Evolutionary conservation across 1,284 basidiomycete species (phyloP).

Genomic region (Papiliotrema flavescens): DNA sequence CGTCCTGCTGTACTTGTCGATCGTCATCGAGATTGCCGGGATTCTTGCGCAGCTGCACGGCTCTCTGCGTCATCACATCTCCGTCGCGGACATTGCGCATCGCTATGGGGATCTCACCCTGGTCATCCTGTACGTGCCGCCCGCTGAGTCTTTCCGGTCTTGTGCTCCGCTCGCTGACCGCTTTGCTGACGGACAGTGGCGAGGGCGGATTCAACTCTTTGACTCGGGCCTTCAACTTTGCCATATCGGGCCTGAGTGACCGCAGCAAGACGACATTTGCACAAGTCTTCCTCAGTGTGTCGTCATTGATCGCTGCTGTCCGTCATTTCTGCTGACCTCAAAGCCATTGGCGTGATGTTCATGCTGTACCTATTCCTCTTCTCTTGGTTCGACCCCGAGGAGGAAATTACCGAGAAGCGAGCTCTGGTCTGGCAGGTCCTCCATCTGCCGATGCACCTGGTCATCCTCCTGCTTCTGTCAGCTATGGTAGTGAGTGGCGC

Average conservation of each 20-base stretch:
- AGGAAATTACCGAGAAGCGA: slow-evolving; percentile 7
- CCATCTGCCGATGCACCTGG: slow-evolving; percentile 29
- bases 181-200: slow-evolving; percentile 13
- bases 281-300: slow-evolving; percentile 24
- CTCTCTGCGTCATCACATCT: neutral
- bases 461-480: slow-evolving; percentile 20
- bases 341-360: slow-evolving; percentile 28
- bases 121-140: slow-evolving; percentile 33
- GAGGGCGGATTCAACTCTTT: slow-evolving; percentile 28
- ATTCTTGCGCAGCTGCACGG: slow-evolving; percentile 1
- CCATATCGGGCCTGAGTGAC: slow-evolving; percentile 21
- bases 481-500: slow-evolving; percentile 20
- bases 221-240: slow-evolving; percentile 19
- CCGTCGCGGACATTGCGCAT: slow-evolving; percentile 4
- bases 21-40: slow-evolving; percentile 18
- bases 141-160: no score
- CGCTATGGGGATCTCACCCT: slow-evolving; percentile 33
- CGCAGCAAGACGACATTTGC: slow-evolving; percentile 16
- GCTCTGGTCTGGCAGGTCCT: slow-evolving; percentile 23
- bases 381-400: slow-evolving; percentile 16
- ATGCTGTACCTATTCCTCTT: slow-evolving; percentile 31
- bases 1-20: slow-evolving; percentile 24
- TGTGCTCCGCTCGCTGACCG: no score
- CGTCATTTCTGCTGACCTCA: neutral
- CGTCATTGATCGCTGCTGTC: neutral